Base-by-base conservation (phyloP, 305 asterid species). In the Ajuga reptans region DNA sequence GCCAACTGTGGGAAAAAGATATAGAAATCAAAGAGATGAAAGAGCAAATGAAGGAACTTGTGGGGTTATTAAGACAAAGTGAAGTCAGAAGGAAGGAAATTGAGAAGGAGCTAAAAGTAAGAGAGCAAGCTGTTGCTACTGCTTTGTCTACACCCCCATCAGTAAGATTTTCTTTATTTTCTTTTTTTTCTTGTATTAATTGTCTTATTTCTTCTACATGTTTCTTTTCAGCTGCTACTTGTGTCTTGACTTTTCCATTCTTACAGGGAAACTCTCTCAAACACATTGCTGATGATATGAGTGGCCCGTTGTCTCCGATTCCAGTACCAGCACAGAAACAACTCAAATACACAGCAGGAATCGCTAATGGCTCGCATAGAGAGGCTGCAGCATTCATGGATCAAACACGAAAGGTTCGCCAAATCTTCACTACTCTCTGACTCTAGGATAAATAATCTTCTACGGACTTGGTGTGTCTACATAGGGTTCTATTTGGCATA, bases 251-350 rank as follows among this genome's bases (percentile, higher is more conserved):
- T 41, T 49, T 39, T 61, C 21, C 56, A 11, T 52, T 49, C 49
- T 51, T 54, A 6, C 85, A 91, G 96, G 89, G 58, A 24, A 83
- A 81, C 75, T 70, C 86, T 68, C 89, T 77, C 79, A 91, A 85
- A 72, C 89, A 89, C 75, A 70, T 83, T 4, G 86, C 88, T 24
- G 89, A 84, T 69, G 92, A 84, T 41, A 83, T 84, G 88, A 77
- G 83, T 61, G 77, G 87, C 51, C 96, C 92, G 12, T 59, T 89
- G 57, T 91, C 96, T 73, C 97, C 99, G 56, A 80, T 91, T 64
- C 89, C 94, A 1, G 89, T 91, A 29, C 97, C 98, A 69, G 98
- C 98, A 47, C 99, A 87, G 84, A 95, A 95, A 73, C 99, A 95
- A 74, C 96, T 91, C 64, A 91, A 91, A 69, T 95, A 89, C 77